Conservation (phyloP, 73 alveolate species). For the Uronychia setigera region DNA sequence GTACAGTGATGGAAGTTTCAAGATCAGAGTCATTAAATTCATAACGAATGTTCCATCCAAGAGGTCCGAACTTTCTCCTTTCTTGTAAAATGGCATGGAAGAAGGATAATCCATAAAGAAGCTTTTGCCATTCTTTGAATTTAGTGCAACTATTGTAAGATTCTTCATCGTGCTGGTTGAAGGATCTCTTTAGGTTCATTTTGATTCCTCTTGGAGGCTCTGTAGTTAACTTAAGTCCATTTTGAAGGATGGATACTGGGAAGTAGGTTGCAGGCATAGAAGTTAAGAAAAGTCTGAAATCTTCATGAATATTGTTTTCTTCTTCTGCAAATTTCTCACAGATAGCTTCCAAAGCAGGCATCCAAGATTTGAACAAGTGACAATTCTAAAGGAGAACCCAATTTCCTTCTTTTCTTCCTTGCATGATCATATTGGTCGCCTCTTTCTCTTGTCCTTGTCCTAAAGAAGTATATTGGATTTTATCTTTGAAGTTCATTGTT, state of each 20-base stretch:
- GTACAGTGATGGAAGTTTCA: conserved; percentile 82
- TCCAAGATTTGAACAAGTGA: conserved; percentile 98
- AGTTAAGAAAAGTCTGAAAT: conserved; percentile 94
- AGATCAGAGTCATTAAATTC: conserved; percentile 96
- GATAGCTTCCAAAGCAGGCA: conserved; percentile 97
- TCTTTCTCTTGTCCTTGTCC: conserved; percentile 99
- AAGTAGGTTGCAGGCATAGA: conserved; percentile 97
- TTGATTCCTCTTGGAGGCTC: conserved; percentile 96
- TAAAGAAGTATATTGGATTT: conserved; percentile 91
- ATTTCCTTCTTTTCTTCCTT: conserved; percentile 94
- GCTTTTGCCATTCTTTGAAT: conserved; percentile 73
- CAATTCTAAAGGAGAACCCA: conserved; percentile 99
- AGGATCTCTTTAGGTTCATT: conserved; percentile 85
- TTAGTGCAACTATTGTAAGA: conserved; percentile 67
- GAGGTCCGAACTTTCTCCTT: conserved; percentile 96
- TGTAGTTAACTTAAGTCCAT: conserved; percentile 95
- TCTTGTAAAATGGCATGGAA: conserved; percentile 97
- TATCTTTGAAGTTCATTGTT: conserved; percentile 80
- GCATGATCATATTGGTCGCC: conserved; percentile 94
- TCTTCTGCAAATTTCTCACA: conserved; percentile 94
- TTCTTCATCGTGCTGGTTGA: conserved; percentile 77
- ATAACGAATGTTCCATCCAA: conserved; percentile 96
- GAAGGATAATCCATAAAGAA: conserved; percentile 91
- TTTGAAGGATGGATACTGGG: conserved; percentile 96
- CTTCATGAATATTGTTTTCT: conserved; percentile 78